phyloP scores from a whole-genome alignment of 495 filamentous ascomycete genomes.

The Usnea hakonensis region DNA sequence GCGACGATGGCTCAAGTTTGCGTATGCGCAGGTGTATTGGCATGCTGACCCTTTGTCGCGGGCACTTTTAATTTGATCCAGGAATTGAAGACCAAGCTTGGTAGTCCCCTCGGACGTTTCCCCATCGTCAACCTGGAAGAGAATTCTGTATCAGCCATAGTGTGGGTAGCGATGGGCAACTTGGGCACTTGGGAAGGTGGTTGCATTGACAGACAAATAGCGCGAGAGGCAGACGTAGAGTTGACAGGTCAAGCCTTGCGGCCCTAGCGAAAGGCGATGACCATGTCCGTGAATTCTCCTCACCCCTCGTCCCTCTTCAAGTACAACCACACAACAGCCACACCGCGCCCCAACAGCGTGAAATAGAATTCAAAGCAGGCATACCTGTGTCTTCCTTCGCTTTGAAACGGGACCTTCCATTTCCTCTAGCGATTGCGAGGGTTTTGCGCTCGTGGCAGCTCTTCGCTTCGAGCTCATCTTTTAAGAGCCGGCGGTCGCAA shows the following conservation, averaged over 20 bases:
- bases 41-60: conserved; percentile 62
- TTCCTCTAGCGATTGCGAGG: conserved; percentile 34
- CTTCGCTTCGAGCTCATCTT: conserved; percentile 66
- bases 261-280: conserved; percentile 27
- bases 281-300: conserved; percentile 17
- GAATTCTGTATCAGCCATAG: conserved; percentile 5
- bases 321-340: conserved; percentile 19
- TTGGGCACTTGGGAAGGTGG: conserved; percentile 1
- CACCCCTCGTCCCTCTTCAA: conserved; percentile 10
- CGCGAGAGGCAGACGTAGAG: conserved; percentile 19
- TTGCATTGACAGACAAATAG: conserved; percentile 8
- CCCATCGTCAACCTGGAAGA: conserved; percentile 24
- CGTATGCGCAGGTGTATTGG: conserved; percentile 5
- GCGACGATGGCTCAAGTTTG: neutral
- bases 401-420: conserved; percentile 47
- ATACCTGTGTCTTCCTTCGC: conserved; percentile 51
- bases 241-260: conserved; percentile 16
- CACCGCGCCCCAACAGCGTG: neutral
- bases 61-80: conserved; percentile 56
- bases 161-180: conserved; percentile 8
- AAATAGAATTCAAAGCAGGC: conserved; percentile 24
- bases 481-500: conserved; percentile 14
- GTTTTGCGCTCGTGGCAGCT: conserved; percentile 33
- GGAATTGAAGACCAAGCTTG: conserved; percentile 54
- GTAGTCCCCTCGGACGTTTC: conserved; percentile 59